Base-by-base conservation (phyloP, 129 eudicot genomes). In the Saposhnikovia divaricata region DNA sequence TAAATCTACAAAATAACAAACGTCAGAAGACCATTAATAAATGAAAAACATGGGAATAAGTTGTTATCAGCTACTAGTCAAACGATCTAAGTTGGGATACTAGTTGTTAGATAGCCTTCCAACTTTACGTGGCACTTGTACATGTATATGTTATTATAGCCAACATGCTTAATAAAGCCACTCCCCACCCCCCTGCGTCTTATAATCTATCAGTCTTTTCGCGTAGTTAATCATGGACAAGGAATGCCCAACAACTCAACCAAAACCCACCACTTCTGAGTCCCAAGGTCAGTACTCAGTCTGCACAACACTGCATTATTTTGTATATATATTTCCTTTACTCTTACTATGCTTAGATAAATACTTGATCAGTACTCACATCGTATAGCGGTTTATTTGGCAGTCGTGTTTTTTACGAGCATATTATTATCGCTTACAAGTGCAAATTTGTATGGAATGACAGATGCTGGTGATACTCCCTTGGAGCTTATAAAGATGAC, bases 401-500 rank as follows among this genome's bases (percentile, higher is more conserved):
- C 28, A 8, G 0, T n/a, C 1, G 69, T 9, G 34, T 59, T 61
- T 61, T 61, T 61, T 9, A 61, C 14, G 4, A 59, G 5, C 68
- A 59, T 59, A n/a, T 59, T 59, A n/a, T 23, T 59, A 59, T 59
- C 14, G 68, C 68, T 40, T 3, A 73, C 2, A n/a, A 40, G 53
- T 73, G 51, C 4, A 9, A 37, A 19, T 43, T 43, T 43, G 27
- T 44, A 9, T 74, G 77, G 55, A 44, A 74, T 40, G 27, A 44
- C 77, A 90, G 96, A 90, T 48, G 89, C 87, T 37, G 83, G 86
- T 73, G 88, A 89, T 70, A 80, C 75, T 70, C 85, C 76, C 47
- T 90, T 92, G 96, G 88, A 88, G 81, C 37, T 78, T 42, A 71
- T 88, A 44, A 83, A 80, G 73, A 84, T 90, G 96, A 90, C 84